phyloP scores from a whole-genome alignment of 345 rosid genomes.

The Hypericum androsaemum region DNA sequence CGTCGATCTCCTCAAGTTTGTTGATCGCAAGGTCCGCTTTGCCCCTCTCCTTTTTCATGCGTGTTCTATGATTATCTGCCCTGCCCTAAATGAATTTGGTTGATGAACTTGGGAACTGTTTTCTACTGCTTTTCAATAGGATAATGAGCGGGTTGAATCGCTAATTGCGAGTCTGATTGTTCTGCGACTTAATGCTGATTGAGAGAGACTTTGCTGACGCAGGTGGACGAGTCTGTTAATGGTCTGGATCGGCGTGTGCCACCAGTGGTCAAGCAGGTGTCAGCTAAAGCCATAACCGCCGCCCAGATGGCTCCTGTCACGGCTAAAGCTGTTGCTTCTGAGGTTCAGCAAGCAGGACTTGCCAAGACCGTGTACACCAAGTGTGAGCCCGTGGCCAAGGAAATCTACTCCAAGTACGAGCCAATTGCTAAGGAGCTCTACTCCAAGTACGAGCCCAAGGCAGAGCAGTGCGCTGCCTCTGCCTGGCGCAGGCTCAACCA shows the following conservation, averaged over 20 bases:
- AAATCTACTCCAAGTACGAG: constrained; percentile 50
- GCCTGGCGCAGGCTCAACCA: constrained; percentile 76
- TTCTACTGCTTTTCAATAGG: too few species aligned
- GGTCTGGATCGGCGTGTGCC: constrained; percentile 58
- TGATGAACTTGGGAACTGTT: too few species aligned
- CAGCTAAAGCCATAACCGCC: constrained; percentile 55
- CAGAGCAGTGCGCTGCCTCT: constrained; percentile 66
- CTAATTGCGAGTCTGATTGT: too few species aligned
- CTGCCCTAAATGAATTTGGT: too few species aligned
- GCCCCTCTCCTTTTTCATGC: not conserved
- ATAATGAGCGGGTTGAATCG: too few species aligned
- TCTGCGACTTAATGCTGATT: too few species aligned
- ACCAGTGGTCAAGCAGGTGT: constrained; percentile 59
- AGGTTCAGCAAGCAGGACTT: constrained; percentile 46
- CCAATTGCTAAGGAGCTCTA: constrained; percentile 67
- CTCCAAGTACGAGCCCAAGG: constrained; percentile 67
- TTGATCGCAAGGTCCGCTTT: constrained; percentile 60
- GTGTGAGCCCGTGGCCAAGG: constrained; percentile 63
- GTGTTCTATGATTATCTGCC: too few species aligned
- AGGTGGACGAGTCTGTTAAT: constrained; percentile 70
- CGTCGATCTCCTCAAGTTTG: constrained; percentile 49
- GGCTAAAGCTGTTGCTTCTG: constrained; percentile 54
- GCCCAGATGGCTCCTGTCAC: constrained; percentile 64
- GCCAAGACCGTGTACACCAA: constrained; percentile 52
- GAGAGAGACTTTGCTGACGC: constrained; percentile 4